phyloP scores from a whole-genome alignment of 495 filamentous ascomycete species.

The Halenospora varia region DNA sequence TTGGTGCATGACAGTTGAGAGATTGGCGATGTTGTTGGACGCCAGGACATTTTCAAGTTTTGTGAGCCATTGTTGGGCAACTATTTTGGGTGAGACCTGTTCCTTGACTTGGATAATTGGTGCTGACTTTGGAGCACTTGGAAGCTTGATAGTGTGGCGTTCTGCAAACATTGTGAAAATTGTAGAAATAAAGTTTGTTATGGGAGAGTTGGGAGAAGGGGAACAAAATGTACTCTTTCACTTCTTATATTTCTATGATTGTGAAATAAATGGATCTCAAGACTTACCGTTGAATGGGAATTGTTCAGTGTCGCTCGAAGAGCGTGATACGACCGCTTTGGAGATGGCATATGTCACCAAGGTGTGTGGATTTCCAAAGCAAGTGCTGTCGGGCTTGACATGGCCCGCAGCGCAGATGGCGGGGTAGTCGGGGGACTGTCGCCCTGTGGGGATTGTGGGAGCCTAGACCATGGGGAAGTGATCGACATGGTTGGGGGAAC shows the following conservation, averaged over 20 bases:
- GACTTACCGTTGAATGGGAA: neutral
- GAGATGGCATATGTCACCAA: neutral
- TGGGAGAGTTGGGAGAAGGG: no score
- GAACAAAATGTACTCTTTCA: neutral
- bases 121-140: neutral
- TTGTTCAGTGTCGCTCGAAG: neutral
- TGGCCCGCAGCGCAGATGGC: neutral
- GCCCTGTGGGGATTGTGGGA: neutral
- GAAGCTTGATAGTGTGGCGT: slow-evolving; percentile 7
- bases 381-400: neutral
- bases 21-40: neutral
- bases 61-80: slow-evolving; percentile 3
- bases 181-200: neutral
- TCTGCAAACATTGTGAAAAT: slow-evolving; percentile 3
- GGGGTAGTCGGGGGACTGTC: neutral
- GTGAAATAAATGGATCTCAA: neutral
- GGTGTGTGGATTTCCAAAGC: neutral
- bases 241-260: neutral
- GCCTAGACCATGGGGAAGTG: neutral
- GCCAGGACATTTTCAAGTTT: neutral
- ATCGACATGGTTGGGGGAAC: no score
- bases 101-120: neutral
- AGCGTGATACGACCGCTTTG: neutral
- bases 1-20: neutral
- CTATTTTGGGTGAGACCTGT: neutral